Conservation (phyloP, 2,329 filamentous ascomycete genomes). For the Scolecobasidium constrictum region DNA sequence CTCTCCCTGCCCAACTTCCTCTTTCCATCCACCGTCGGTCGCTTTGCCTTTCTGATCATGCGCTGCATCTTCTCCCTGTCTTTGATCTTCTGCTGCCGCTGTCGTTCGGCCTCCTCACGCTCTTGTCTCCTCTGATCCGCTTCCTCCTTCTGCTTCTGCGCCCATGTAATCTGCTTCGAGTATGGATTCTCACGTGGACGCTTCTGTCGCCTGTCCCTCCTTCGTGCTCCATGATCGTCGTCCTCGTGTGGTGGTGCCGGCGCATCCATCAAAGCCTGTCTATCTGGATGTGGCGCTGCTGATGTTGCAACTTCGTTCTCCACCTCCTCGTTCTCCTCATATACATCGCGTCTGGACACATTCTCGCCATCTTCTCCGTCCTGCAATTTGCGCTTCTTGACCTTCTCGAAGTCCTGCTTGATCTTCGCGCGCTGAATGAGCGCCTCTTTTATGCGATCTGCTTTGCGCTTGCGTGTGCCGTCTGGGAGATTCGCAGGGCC, state of each 20-base stretch:
- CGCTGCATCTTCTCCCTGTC: conserved; percentile 63
- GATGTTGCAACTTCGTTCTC: conserved; percentile 37
- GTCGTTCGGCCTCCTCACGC: conserved; percentile 52
- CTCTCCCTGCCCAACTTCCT: conserved; percentile 77
- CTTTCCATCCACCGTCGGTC: conserved; percentile 56
- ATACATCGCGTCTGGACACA: conserved; percentile 11
- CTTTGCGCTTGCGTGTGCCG: conserved; percentile 78
- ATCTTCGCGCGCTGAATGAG: conserved; percentile 88
- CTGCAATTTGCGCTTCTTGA: conserved; percentile 53
- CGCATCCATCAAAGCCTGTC: conserved; percentile 47
- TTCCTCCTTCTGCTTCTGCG: conserved; percentile 48
- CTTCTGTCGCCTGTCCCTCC: conserved; percentile 10
- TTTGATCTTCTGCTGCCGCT: conserved; percentile 40
- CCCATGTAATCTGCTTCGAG: conserved; percentile 32
- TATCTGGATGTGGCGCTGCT: conserved; percentile 42
- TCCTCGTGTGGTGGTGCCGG: conserved; percentile 16
- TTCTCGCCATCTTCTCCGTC: conserved; percentile 19
- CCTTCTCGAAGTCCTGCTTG: conserved; percentile 83
- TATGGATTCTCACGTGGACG: conserved; percentile 23
- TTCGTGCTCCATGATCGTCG: neutral
- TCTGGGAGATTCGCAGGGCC: conserved; percentile 87
- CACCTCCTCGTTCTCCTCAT: conserved; percentile 18
- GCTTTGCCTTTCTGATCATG: conserved; percentile 50
- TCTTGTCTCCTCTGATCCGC: conserved; percentile 48
- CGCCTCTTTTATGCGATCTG: conserved; percentile 78